Evolutionary conservation across 23 red algal species (phyloP), one percentile per base, ranked within the genome.

Genomic region (Chondrus crispus): DNA sequence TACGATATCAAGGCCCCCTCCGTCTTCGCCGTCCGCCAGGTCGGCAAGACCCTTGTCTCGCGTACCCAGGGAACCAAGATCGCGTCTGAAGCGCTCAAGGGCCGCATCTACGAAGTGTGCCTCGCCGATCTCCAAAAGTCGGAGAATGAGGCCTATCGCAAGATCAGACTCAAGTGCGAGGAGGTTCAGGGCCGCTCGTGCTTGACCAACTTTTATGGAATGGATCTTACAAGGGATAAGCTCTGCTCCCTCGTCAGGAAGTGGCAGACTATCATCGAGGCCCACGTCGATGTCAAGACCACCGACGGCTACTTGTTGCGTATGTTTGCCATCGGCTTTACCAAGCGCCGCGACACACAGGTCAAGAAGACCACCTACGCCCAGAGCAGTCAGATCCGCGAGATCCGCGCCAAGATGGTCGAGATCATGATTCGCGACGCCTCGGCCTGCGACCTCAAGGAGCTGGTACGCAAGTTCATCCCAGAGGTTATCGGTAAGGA

Each of bases 251-350:
- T 98, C 22, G 92, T 98, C 11, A 82, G 97, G 10, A 98, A 98
- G 80, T 96, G 97, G 94, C 97, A 98, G 84, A 94, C 93, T 48
- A 80, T 95, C 22, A 98, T 98, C 57, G 97, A 98, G 68, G 97
- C 97, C 30, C 82, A 96, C 40, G 93, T 96, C 42, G 97, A 98
- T 32, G 97, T 98, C 4, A 98, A 98, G 80, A 98, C 97, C 49
- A 95, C 93, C 22, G 97, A 98, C 63, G 97, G 93, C 74, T 98
- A 98, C 70, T 60, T 95, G 1, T 49, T 98, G 50, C 91, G 97
- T 28, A 81, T 98, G 74, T 98, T 98, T 57, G 93, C 90, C 13
- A 98, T 98, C 51, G 97, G 91, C 19, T 98, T 98, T 52, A 98
- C 97, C 5, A 98, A 96, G 90, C 84, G 94, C 45, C 72, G 94